Evolutionary conservation across 1,284 basidiomycete genomes (phyloP).

Genomic region (Sporisorium reilianum): DNA sequence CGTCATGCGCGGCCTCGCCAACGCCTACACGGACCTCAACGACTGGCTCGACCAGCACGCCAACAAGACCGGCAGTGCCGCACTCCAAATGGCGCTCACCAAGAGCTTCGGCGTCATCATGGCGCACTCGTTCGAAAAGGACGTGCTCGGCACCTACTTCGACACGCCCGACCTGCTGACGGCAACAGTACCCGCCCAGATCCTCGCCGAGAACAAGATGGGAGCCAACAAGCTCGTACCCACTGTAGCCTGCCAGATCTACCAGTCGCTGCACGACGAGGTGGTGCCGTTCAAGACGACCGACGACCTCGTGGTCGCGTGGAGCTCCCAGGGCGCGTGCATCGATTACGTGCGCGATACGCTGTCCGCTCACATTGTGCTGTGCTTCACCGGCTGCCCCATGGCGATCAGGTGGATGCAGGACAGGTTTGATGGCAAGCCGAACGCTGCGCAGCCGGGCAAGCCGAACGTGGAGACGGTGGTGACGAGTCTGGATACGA

Average conservation of each 20-base stretch:
- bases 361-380: conserved; percentile 33
- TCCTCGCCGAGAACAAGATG: conserved; percentile 51
- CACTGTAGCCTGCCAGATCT: conserved; percentile 53
- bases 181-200: conserved; percentile 10
- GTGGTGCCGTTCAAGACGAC: conserved; percentile 56
- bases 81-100: conserved; percentile 25
- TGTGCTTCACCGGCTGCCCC: conserved; percentile 42
- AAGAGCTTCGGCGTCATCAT: conserved; percentile 49
- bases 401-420: conserved; percentile 49
- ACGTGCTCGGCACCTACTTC: conserved; percentile 56
- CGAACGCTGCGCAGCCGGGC: conserved; percentile 21
- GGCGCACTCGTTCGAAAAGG: conserved; percentile 9
- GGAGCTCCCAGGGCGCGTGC: conserved; percentile 40
- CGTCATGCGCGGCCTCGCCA: conserved; percentile 53
- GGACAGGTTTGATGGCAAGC: conserved; percentile 42
- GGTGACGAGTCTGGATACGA: conserved; percentile 32
- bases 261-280: conserved; percentile 57
- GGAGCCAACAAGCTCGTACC: conserved; percentile 26
- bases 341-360: conserved; percentile 48
- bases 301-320: conserved; percentile 39
- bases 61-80: conserved; percentile 37
- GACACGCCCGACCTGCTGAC: conserved; percentile 19
- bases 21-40: conserved; percentile 51
- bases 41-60: conserved; percentile 48
- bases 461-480: conserved; percentile 32